phyloP scores from a whole-genome alignment of 306 rosid species.

The Quercus dentata region DNA sequence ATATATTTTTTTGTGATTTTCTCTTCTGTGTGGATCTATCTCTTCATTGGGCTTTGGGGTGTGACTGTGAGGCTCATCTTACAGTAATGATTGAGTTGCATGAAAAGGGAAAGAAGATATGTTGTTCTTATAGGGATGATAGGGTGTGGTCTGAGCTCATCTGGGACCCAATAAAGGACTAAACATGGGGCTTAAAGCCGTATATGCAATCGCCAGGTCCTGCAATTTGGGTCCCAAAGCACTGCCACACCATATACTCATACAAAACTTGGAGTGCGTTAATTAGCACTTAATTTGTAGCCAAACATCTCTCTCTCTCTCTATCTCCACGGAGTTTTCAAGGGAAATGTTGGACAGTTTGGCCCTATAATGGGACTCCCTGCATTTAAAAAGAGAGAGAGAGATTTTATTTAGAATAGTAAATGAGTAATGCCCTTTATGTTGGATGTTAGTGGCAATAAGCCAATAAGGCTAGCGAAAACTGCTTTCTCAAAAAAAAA shows the following conservation, averaged over 20 bases:
- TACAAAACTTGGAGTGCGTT: background rate
- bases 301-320: background rate
- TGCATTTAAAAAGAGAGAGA: no score
- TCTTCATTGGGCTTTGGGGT: background rate
- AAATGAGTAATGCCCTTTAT: no score
- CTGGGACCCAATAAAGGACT: conserved; percentile 12
- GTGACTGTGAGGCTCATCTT: background rate
- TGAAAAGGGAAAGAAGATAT: background rate
- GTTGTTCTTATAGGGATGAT: conserved; percentile 10
- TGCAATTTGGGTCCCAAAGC: background rate
- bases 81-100: background rate
- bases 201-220: background rate
- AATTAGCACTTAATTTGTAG: no score
- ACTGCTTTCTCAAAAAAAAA: no score
- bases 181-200: background rate
- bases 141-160: conserved; percentile 7
- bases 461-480: no score
- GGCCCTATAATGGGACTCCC: background rate
- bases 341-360: background rate
- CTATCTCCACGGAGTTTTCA: background rate
- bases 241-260: background rate
- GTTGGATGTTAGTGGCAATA: no score
- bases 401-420: no score
- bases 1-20: no score
- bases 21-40: background rate